Base-by-base conservation (phyloP, 345 rosid genomes). In the Pistacia atlantica region DNA sequence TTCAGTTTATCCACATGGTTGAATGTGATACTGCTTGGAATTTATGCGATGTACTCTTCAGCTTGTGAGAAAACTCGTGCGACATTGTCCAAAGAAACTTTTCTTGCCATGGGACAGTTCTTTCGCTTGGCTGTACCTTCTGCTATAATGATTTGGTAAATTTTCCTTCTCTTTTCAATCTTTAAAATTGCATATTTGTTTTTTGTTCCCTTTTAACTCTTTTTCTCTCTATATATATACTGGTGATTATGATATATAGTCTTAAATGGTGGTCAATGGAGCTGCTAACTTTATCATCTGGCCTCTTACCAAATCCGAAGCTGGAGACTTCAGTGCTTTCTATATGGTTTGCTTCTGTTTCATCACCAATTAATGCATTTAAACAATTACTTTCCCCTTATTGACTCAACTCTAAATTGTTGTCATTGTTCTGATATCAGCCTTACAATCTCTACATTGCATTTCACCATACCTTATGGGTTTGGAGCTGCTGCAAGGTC, bases 181-280 rank as follows among this genome's bases (percentile, higher is more conserved):
- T 52, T 17, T 4, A 17, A 58, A 4, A 9, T 17, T 51, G 10
- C 8, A 37, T 28, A 22, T 69, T 4, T 71, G 0, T 52, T 35
- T 6, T 51, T n/a, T 54, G 9, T 12, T 76, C 60, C 16, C 8
- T 0, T 55, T 17, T 31, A 18, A 22, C 42, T 42, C 70, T 59
- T 46, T 20, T 28, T 16, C 2, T 65, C 60, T 71, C 4, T 31
- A 1, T 31, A 31, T 31, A 31, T 31, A 31, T 1, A 31, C 33
- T 31, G 33, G 33, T 31, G 33, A n/a, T 33, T 37, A 0, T 62
- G 65, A 35, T 63, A 91, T 69, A 35, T 63, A 91, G 93, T 83
- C 83, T 89, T 8, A 89, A 89, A 77, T 89, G 96, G 96, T 91
- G 93, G 86, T 82, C 90, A 6, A 80, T 85, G 72, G 93, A 91